Evolutionary conservation across 148 eudicot species (phyloP).

Genomic region (Chenopodium suecicum): DNA sequence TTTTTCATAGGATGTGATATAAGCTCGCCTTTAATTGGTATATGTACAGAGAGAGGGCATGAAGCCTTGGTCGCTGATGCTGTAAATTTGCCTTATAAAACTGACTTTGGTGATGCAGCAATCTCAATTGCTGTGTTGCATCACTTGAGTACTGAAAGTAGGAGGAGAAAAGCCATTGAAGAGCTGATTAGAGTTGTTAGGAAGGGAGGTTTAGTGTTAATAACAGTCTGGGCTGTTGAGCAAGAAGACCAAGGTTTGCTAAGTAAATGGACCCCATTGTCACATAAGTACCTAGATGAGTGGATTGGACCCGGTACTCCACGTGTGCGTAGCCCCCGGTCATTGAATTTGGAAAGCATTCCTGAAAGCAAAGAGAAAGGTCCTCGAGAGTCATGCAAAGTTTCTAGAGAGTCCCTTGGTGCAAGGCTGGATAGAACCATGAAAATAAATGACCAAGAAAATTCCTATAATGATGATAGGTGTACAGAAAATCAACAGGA

Average conservation of each 20-base stretch:
- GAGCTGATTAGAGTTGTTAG: slow-evolving; percentile 89
- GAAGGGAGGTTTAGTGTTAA: slow-evolving; percentile 74
- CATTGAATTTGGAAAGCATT: slow-evolving; percentile 61
- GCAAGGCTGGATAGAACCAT: slow-evolving; percentile 17
- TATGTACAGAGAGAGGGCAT: slow-evolving; percentile 78
- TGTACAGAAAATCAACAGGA: slow-evolving; percentile 61
- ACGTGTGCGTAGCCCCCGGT: slow-evolving; percentile 49
- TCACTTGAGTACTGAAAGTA: slow-evolving; percentile 75
- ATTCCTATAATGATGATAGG: slow-evolving; percentile 23
- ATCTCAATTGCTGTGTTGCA: slow-evolving; percentile 96
- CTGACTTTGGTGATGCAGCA: slow-evolving; percentile 83
- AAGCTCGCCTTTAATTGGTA: slow-evolving; percentile 67
- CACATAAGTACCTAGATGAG: slow-evolving; percentile 70
- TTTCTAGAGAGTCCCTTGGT: slow-evolving; percentile 27
- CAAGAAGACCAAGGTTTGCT: slow-evolving; percentile 78
- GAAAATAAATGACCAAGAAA: slow-evolving; percentile 19
- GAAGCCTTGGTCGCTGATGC: slow-evolving; percentile 96
- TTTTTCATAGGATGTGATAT: slow-evolving; percentile 89
- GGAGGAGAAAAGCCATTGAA: slow-evolving; percentile 83
- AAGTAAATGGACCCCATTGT: slow-evolving; percentile 90
- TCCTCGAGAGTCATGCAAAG: slow-evolving; percentile 24
- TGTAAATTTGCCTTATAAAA: slow-evolving; percentile 81
- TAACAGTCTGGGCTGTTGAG: slow-evolving; percentile 96
- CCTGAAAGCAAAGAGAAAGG: slow-evolving; percentile 68
- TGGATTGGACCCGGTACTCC: slow-evolving; percentile 93